These are phyloP conservation scores for Xanthoconium purpureum DNA, from an alignment of 768 basidiomycete species.

Conservation along the genomic window DNA sequence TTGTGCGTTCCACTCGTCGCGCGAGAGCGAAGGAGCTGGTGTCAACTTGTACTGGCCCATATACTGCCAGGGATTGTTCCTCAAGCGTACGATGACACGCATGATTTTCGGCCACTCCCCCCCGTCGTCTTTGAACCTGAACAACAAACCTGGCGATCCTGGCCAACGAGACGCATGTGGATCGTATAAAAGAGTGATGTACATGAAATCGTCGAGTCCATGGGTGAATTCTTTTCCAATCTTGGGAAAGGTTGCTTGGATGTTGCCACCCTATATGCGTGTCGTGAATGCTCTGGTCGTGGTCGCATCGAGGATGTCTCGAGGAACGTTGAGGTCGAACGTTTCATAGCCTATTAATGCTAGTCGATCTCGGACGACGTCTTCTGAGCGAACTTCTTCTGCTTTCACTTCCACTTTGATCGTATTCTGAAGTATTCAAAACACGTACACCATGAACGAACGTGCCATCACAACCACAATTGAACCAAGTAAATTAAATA, in stretches of 20 bases:
- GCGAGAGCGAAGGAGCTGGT: constrained; percentile 1
- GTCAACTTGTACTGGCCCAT: constrained; percentile 6
- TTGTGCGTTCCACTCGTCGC: constrained; percentile 7
- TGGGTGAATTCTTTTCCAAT: constrained; percentile 7
- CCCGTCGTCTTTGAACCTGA: constrained; percentile 5
- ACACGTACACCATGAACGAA: not conserved
- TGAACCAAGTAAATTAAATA: not conserved
- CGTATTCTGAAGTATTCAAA: not conserved
- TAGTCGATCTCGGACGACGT: constrained; percentile 7
- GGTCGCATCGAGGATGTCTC: constrained; percentile 5
- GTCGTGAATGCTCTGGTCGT: not conserved
- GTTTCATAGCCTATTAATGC: constrained; percentile 2
- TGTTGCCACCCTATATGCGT: constrained; percentile 9
- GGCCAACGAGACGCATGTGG: constrained; percentile 11
- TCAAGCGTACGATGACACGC: constrained; percentile 12
- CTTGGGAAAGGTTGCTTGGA: not conserved
- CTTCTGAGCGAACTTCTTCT: constrained; percentile 3
- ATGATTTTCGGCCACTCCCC: constrained; percentile 13
- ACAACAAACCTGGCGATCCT: constrained; percentile 13
- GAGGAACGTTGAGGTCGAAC: constrained; percentile 8
- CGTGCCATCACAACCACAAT: not conserved
- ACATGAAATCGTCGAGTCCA: constrained; percentile 17
- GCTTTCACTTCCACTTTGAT: constrained; percentile 9
- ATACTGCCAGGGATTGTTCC: constrained; percentile 6
- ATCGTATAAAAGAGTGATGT: constrained; percentile 2